These are phyloP conservation scores for Phlyctochytrium bullatum DNA, from an alignment of 192 early-diverging fungal genomes.

Conservation along the genomic window DNA sequence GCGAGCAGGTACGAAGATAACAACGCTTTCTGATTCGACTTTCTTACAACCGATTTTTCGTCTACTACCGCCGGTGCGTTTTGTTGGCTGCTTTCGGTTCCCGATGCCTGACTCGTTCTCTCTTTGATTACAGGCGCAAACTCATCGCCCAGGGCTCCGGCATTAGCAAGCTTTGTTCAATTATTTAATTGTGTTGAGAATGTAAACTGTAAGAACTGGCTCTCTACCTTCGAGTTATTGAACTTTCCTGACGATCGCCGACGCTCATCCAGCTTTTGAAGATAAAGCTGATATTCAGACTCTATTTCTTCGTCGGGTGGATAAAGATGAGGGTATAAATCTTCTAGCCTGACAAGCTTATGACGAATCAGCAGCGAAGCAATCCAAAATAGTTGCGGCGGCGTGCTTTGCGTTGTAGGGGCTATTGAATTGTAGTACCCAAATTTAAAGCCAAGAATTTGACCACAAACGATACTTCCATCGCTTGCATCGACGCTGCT, in stretches of 20 bases:
- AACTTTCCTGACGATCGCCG: conserved; percentile 37
- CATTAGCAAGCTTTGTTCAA: conserved; percentile 25
- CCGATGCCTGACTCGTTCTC: too few species aligned
- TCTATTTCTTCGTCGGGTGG: conserved; percentile 53
- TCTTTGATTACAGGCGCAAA: conserved; percentile 12
- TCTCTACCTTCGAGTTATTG: conserved; percentile 47
- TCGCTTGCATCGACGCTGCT: background rate
- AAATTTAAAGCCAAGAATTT: conserved; percentile 79
- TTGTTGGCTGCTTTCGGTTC: too few species aligned
- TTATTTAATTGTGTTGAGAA: background rate
- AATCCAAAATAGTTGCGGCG: conserved; percentile 48
- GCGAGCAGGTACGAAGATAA: conserved; percentile 58
- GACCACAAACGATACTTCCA: conserved; percentile 35
- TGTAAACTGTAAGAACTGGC: too few species aligned
- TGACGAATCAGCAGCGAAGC: conserved; percentile 59
- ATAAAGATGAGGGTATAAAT: conserved; percentile 64
- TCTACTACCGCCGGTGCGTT: too few species aligned
- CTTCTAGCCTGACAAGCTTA: conserved; percentile 48
- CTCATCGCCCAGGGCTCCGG: conserved; percentile 40
- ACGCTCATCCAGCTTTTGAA: conserved; percentile 38
- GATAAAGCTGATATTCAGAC: conserved; percentile 43
- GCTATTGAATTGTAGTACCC: conserved; percentile 45
- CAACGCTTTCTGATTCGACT: conserved; percentile 60
- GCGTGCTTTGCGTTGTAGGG: conserved; percentile 22
- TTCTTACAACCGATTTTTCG: conserved; percentile 12